phyloP scores from a whole-genome alignment of 1,139 yeast genomes.

The Diutina pseudorugosa region DNA sequence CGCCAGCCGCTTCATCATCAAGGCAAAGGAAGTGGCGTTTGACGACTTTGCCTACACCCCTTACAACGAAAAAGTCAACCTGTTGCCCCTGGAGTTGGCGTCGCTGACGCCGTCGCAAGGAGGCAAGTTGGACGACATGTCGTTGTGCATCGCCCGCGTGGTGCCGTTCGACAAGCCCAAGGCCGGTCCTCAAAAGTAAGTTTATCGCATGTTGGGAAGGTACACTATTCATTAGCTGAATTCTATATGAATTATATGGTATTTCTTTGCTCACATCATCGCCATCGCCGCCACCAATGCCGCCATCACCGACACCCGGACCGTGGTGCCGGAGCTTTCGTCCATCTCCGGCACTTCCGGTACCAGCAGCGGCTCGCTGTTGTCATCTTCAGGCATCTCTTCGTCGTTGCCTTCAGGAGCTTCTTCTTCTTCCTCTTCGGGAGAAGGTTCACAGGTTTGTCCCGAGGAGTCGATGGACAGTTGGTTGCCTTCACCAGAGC shows the following conservation, averaged over 20 bases:
- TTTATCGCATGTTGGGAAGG: background rate
- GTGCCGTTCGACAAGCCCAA: constrained; percentile 7
- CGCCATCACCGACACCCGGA: background rate
- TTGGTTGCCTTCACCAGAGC: too few species aligned
- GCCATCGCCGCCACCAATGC: background rate
- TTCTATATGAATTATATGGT: background rate
- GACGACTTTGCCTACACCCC: constrained; percentile 46
- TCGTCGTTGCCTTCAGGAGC: background rate
- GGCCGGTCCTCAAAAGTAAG: background rate
- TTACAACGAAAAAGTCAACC: constrained; percentile 39
- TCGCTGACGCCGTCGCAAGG: constrained; percentile 31
- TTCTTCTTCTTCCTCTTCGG: background rate
- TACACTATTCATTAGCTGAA: background rate
- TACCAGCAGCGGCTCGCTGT: background rate
- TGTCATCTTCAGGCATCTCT: background rate
- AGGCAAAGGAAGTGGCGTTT: constrained; percentile 39
- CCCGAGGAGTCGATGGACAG: too few species aligned
- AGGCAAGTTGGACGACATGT: constrained; percentile 46
- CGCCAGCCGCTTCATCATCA: constrained; percentile 26
- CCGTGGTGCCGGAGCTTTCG: background rate
- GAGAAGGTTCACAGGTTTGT: too few species aligned
- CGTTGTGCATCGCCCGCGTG: constrained; percentile 38
- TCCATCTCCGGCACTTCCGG: background rate
- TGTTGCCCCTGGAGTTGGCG: constrained; percentile 20
- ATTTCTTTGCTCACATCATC: background rate